These are phyloP conservation scores for Tylopilus sp. DNA, from an alignment of 768 basidiomycete genomes.

Conservation along the genomic window DNA sequence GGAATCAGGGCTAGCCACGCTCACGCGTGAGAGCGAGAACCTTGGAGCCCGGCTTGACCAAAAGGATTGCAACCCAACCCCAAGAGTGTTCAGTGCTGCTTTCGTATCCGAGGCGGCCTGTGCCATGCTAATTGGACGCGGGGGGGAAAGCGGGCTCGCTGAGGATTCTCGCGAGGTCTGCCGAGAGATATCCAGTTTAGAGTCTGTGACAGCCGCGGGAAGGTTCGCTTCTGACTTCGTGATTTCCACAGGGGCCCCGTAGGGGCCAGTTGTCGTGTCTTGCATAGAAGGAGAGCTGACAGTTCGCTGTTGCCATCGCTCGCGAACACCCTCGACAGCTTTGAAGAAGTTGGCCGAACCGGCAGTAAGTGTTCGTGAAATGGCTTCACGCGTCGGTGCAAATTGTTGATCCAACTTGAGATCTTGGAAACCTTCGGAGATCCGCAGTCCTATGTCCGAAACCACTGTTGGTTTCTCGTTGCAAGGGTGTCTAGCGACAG, in stretches of 20 bases:
- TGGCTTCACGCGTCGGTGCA: conserved; percentile 89
- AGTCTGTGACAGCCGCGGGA: conserved; percentile 8
- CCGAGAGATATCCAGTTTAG: conserved; percentile 14
- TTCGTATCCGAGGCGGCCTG: conserved; percentile 34
- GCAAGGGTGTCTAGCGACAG: conserved; percentile 75
- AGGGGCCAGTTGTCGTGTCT: conserved; percentile 18
- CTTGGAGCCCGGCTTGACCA: conserved; percentile 39
- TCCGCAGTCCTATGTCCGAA: conserved; percentile 85
- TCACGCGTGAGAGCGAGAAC: conserved; percentile 34
- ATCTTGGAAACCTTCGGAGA: conserved; percentile 93
- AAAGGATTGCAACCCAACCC: conserved; percentile 47
- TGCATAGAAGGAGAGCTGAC: conserved; percentile 24
- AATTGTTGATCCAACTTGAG: conserved; percentile 90
- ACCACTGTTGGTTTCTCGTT: conserved; percentile 87
- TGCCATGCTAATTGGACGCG: conserved; percentile 26
- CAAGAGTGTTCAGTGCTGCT: conserved; percentile 38
- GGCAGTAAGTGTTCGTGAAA: conserved; percentile 67
- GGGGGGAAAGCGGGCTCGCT: conserved; percentile 5
- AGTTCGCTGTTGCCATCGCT: conserved; percentile 56
- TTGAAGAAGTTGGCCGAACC: conserved; percentile 84
- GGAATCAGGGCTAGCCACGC: conserved; percentile 23
- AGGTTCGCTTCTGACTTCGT: conserved; percentile 27
- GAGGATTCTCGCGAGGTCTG: conserved; percentile 29
- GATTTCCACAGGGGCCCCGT: conserved; percentile 27
- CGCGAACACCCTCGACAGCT: conserved; percentile 86